Evolutionary conservation across 1,139 yeast species (phyloP).

Genomic region (Dujonia santamariae): DNA sequence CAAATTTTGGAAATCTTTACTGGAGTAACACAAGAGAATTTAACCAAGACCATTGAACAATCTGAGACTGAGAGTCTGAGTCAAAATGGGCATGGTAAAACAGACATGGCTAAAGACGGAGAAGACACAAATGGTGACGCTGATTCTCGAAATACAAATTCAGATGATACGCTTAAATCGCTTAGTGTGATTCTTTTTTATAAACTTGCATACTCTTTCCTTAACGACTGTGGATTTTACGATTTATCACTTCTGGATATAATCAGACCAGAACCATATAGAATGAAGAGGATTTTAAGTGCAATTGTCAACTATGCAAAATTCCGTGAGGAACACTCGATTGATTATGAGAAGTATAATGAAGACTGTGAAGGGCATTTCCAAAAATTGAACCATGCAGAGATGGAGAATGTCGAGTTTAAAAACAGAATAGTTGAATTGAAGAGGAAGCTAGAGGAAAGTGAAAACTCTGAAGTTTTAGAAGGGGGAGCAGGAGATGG

Average conservation of each 20-base stretch:
- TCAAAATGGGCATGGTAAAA: constrained; percentile 7
- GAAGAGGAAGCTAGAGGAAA: constrained; percentile 19
- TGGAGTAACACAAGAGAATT: constrained; percentile 51
- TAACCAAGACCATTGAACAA: constrained; percentile 21
- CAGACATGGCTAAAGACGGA: constrained; percentile 7
- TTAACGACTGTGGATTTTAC: constrained; percentile 69
- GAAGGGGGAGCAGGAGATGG: constrained; percentile 15
- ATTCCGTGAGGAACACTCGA: constrained; percentile 74
- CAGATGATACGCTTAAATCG: constrained; percentile 30
- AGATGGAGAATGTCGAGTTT: constrained; percentile 37
- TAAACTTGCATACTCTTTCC: constrained; percentile 57
- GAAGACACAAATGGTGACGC: constrained; percentile 6
- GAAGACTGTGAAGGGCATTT: constrained; percentile 51
- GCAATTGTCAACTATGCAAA: constrained; percentile 85
- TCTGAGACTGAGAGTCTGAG: constrained; percentile 9
- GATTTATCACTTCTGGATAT: constrained; percentile 75
- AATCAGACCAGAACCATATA: constrained; percentile 59
- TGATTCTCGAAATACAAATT: constrained; percentile 6
- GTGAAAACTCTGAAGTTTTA: background rate
- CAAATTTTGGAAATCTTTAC: constrained; percentile 71
- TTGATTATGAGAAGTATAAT: constrained; percentile 63
- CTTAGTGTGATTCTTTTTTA: constrained; percentile 53
- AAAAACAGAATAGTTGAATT: constrained; percentile 44
- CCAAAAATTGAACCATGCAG: constrained; percentile 29
- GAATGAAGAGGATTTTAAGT: constrained; percentile 67